These are phyloP conservation scores for Clitoria ternatea DNA, from an alignment of 306 rosid species.

Conservation along the genomic window DNA sequence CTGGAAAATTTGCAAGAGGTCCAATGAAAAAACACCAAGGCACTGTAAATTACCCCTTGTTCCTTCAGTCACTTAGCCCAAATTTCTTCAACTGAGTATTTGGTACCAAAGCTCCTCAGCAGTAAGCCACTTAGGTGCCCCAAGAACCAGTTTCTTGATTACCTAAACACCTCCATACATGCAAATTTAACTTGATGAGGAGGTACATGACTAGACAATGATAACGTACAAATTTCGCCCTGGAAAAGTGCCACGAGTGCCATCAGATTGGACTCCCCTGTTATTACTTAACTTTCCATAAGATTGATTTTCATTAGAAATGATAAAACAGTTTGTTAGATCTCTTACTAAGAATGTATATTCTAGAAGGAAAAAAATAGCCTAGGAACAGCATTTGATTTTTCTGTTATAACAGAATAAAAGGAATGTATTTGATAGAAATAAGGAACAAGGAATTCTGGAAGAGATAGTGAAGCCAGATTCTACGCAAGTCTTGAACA, in stretches of 20 bases:
- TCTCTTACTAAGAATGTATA: no score
- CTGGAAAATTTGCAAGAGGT: background rate
- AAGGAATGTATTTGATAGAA: no score
- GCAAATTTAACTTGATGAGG: background rate
- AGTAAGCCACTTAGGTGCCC: background rate
- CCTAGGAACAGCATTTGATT: no score
- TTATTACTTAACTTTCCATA: background rate
- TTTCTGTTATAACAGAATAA: no score
- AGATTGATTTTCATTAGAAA: background rate
- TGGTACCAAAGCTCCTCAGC: background rate
- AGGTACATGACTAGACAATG: background rate
- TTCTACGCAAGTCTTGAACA: no score
- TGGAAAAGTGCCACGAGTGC: background rate
- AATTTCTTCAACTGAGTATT: background rate
- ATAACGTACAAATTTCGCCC: background rate
- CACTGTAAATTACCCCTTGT: background rate
- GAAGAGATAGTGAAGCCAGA: no score
- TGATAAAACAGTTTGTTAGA: no score
- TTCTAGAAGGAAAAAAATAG: no score
- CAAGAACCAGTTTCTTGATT: background rate
- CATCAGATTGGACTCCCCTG: background rate
- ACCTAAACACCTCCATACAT: background rate
- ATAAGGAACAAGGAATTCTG: no score
- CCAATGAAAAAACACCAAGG: background rate
- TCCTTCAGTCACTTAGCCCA: background rate